Evolutionary conservation across 495 filamentous ascomycete genomes (phyloP), one percentile per base, ranked within the genome.

Genomic region (Astrothelium macrocarpum): DNA sequence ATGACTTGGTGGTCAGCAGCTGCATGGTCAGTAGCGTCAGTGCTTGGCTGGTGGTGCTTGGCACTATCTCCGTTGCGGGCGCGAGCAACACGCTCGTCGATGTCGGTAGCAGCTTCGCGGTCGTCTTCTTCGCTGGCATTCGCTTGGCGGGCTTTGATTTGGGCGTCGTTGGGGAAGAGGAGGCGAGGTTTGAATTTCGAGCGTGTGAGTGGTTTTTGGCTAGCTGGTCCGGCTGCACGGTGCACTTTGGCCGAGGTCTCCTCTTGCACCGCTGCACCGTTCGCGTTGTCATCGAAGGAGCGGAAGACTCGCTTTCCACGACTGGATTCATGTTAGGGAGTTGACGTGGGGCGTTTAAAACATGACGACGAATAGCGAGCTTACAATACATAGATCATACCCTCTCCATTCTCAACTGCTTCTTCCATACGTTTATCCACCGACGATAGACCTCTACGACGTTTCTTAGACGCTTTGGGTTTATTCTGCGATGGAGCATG

Each of bases 301-400:
- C 82, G 85, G 79, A 91, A 95, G 56, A 90, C 79, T 72, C 88
- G 91, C 81, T 90, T 92, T 70, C 94, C 94, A 66, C 94, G 94
- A 75, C 93, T 97, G 71, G 2, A 63, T 59, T 64, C 32, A 43
- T 53, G 65, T 77, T 72, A 79, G 75, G 67, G 49, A 65, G 34
- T 53, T 14, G 42, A 56, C 26, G 12, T 26, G 29, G 23, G 32
- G 36, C 14, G 14, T 61, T 43, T 7, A 46, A n/a, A 61, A n/a
- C n/a, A 2, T 49, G 53, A 34, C 46, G 9, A 32, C 59, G 36
- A 16, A 32, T 53, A 29, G 29, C 39, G 10, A 64, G 87, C 91
- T 84, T 82, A 96, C 92, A 96, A 95, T 4, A 87, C 82, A 68
- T 87, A 92, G 62, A 91, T 75, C 75, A 95, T 85, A 62, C 92